Percentiles rank a stretch among this genome's conserved stretches.
Conservation (phyloP, 805 yeast species). For the Ogataea trehaloabstinens region DNA sequence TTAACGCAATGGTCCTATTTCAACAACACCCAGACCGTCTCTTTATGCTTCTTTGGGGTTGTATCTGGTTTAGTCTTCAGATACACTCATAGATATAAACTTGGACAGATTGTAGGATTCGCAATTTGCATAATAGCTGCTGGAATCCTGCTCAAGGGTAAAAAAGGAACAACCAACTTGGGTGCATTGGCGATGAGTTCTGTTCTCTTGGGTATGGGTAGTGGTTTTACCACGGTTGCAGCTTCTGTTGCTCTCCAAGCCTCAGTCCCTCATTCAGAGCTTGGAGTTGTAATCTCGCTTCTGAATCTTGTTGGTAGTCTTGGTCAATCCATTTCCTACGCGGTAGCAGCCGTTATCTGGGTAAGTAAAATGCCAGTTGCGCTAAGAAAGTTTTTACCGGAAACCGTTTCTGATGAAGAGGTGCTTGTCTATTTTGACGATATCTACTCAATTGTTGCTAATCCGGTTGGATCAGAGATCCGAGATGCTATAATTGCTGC, state of each 20-base stretch:
- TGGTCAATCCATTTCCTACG: slow-evolving; percentile 37
- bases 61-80: slow-evolving; percentile 36
- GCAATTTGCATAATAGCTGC: slow-evolving; percentile 32
- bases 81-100: slow-evolving; percentile 36
- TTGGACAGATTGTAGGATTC: slow-evolving; percentile 35
- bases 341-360: slow-evolving; percentile 38
- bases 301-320: slow-evolving; percentile 31
- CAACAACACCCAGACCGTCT: slow-evolving; percentile 36
- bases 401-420: slow-evolving; percentile 1
- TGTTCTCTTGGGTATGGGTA: slow-evolving; percentile 34
- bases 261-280: slow-evolving; percentile 35
- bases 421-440: slow-evolving; percentile 30
- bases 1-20: slow-evolving; percentile 37
- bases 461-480: slow-evolving; percentile 26
- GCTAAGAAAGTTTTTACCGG: slow-evolving; percentile 23
- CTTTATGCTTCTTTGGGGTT: slow-evolving; percentile 37
- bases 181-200: slow-evolving; percentile 33
- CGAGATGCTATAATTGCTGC: slow-evolving; percentile 35
- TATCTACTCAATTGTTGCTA: slow-evolving; percentile 23
- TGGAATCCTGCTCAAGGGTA: slow-evolving; percentile 11
- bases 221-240: slow-evolving; percentile 33
- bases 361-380: slow-evolving; percentile 29
- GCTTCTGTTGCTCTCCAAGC: slow-evolving; percentile 39
- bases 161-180: slow-evolving; percentile 26
- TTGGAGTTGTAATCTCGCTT: slow-evolving; percentile 31